Conservation (phyloP, 2,329 filamentous ascomycete species). For the Beauveria rudraprayagi region DNA sequence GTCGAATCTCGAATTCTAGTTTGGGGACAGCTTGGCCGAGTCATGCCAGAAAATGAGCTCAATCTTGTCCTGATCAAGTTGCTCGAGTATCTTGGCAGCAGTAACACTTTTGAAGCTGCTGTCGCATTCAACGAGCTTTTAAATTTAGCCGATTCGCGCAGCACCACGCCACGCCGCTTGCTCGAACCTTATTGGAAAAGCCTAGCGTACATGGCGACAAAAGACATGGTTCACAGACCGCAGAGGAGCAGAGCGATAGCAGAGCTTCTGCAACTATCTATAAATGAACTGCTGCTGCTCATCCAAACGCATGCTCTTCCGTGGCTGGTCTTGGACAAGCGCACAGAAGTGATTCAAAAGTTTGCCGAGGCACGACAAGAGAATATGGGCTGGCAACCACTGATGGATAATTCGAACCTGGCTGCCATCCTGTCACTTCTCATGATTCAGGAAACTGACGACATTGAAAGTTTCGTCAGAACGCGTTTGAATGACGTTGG, state of each 20-base stretch:
- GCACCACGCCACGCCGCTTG: slow-evolving; percentile 56
- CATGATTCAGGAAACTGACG: slow-evolving; percentile 46
- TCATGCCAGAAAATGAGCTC: slow-evolving; percentile 72
- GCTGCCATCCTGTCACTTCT: slow-evolving; percentile 51
- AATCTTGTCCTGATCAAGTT: slow-evolving; percentile 79
- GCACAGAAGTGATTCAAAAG: slow-evolving; percentile 68
- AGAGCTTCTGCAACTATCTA: slow-evolving; percentile 68
- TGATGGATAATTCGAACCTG: slow-evolving; percentile 50
- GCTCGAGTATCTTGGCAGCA: slow-evolving; percentile 78
- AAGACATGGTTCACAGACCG: slow-evolving; percentile 72
- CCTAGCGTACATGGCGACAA: slow-evolving; percentile 72
- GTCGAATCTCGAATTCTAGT: slow-evolving; percentile 81
- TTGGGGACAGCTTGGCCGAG: slow-evolving; percentile 74
- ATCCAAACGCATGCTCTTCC: slow-evolving; percentile 80
- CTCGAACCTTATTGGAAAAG: slow-evolving; percentile 85
- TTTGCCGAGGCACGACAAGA: slow-evolving; percentile 74
- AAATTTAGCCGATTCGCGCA: slow-evolving; percentile 59
- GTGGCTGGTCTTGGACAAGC: slow-evolving; percentile 72
- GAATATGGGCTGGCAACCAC: slow-evolving; percentile 47
- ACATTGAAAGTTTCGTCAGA: slow-evolving; percentile 59
- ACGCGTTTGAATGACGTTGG: slow-evolving; percentile 61
- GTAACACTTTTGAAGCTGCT: slow-evolving; percentile 69
- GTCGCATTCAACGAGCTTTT: slow-evolving; percentile 78
- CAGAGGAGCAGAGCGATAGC: slow-evolving; percentile 74
- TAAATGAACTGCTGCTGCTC: slow-evolving; percentile 63